Conservation (phyloP, 75 land plant genomes). For the Chamaecyparis obtusa region DNA sequence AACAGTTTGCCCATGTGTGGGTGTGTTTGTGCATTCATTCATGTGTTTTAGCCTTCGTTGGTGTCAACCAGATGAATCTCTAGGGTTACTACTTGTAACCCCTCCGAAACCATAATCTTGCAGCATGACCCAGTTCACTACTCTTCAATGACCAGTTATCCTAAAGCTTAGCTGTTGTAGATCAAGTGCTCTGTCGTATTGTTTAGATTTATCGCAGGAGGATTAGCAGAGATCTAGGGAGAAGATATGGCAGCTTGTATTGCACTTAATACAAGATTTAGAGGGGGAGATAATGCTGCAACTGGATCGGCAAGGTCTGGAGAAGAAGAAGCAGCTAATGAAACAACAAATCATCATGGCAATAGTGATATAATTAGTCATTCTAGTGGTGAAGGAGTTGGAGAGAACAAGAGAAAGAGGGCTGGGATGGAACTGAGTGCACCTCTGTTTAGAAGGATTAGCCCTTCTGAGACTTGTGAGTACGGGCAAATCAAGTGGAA, state of each 20-base stretch:
- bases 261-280: conserved; percentile 13
- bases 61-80: conserved; percentile 3
- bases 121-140: not conserved
- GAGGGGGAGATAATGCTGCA: not conserved
- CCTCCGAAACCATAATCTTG: not conserved
- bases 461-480: conserved; percentile 2
- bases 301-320: not conserved
- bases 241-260: conserved; percentile 13
- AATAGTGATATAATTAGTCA: not conserved
- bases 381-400: not conserved
- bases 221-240: not conserved
- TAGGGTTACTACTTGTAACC: not conserved
- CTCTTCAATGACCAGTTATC: not conserved
- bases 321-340: not conserved
- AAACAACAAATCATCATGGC: not conserved
- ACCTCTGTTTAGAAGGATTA: not conserved
- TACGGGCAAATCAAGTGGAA: conserved; percentile 9
- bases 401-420: not conserved
- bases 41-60: not conserved
- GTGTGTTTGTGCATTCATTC: not conserved
- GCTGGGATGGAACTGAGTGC: not conserved
- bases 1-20: not conserved
- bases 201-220: not conserved
- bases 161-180: not conserved
- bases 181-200: conserved; percentile 1